A percentile compares a stretch with the other conserved stretches of the same genome.
phyloP scores from a whole-genome alignment of 345 rosid genomes.

The Cardamine chenopodiifolia region DNA sequence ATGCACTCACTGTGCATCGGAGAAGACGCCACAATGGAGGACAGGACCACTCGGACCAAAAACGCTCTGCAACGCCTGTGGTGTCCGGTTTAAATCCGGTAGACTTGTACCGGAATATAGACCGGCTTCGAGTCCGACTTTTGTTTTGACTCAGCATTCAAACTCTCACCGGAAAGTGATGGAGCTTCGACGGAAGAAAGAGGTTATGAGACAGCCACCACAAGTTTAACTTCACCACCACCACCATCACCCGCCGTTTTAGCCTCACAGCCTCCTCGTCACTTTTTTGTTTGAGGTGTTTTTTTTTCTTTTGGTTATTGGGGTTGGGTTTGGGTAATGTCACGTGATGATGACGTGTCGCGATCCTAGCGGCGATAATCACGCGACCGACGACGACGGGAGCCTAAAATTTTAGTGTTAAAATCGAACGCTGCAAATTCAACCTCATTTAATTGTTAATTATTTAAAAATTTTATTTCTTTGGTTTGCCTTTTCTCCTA shows the following conservation, averaged over 20 bases:
- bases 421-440: slow-evolving; percentile 18
- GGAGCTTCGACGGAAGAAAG: slow-evolving; percentile 83
- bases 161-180: slow-evolving; percentile 83
- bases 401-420: slow-evolving; percentile 25
- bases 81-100: slow-evolving; percentile 83
- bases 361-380: slow-evolving; percentile 33
- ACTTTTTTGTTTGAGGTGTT: not conserved
- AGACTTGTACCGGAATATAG: slow-evolving; percentile 80
- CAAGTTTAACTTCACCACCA: slow-evolving; percentile 47
- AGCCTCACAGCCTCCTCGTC: slow-evolving; percentile 1
- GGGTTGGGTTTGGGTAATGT: slow-evolving; percentile 40
- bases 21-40: slow-evolving; percentile 88
- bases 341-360: slow-evolving; percentile 48
- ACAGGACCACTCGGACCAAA: slow-evolving; percentile 84
- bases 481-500: slow-evolving; percentile 27
- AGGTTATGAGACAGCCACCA: slow-evolving; percentile 44
- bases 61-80: slow-evolving; percentile 77
- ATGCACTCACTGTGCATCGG: slow-evolving; percentile 81
- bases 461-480: not conserved
- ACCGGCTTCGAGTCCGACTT: slow-evolving; percentile 84
- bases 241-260: slow-evolving; percentile 37
- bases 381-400: slow-evolving; percentile 40
- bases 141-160: slow-evolving; percentile 75
- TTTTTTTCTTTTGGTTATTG: slow-evolving; percentile 22
- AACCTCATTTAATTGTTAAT: slow-evolving; percentile 42